Percentiles rank a stretch among this genome's conserved stretches.
Evolutionary conservation across 1,284 basidiomycete genomes (phyloP).

Genomic region (Flammula alnicola): DNA sequence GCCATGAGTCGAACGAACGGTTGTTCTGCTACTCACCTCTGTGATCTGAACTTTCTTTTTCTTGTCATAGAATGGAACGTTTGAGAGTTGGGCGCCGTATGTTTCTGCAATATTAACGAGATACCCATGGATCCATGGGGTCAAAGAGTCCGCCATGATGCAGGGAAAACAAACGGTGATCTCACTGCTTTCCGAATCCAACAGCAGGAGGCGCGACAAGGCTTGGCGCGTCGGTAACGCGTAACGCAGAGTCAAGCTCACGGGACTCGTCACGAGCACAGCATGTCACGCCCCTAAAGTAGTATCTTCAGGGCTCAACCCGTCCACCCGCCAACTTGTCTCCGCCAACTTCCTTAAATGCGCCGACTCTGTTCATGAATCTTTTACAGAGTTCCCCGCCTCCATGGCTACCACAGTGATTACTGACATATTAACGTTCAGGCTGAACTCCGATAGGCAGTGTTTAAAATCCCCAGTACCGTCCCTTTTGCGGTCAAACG

Average conservation of each 20-base stretch:
- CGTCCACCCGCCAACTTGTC: neutral
- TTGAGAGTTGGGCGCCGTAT: slow-evolving; percentile 47
- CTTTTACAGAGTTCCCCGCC: neutral
- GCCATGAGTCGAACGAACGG: neutral
- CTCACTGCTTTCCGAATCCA: no score
- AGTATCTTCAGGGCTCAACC: no score
- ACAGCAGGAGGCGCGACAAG: no score
- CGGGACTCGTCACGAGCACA: no score
- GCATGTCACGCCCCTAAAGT: no score
- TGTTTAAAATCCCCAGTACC: slow-evolving; percentile 9
- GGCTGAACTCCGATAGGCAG: slow-evolving; percentile 1
- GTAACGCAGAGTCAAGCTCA: no score
- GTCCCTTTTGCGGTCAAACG: slow-evolving; percentile 13
- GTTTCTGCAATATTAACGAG: slow-evolving; percentile 50
- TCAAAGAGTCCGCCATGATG: slow-evolving; percentile 49
- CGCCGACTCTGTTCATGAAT: neutral
- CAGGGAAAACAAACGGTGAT: no score
- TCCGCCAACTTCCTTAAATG: neutral
- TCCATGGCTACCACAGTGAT: slow-evolving; percentile 5
- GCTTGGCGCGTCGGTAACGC: no score
- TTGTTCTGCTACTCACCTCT: slow-evolving; percentile 41
- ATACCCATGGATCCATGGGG: slow-evolving; percentile 59
- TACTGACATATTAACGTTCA: slow-evolving; percentile 4
- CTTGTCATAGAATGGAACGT: slow-evolving; percentile 36
- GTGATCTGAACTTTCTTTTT: slow-evolving; percentile 57